A percentile compares a stretch with the other conserved stretches of the same genome.
phyloP scores from a whole-genome alignment of 73 alveolate species.

The Paramecium tetraurelia region DNA sequence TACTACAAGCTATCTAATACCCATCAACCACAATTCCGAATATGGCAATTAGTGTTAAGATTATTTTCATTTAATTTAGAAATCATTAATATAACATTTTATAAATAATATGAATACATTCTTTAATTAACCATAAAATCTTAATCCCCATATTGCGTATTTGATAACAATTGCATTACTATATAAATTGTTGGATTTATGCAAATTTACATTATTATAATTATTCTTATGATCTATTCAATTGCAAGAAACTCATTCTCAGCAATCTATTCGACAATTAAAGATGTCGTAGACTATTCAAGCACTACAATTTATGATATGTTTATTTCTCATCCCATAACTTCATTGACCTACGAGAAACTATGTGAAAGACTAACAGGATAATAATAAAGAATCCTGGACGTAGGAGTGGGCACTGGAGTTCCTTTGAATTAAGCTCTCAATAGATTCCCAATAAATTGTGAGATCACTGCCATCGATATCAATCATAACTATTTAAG shows the following conservation, averaged over 20 bases:
- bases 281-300: neutral
- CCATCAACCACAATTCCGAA: neutral
- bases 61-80: neutral
- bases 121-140: neutral
- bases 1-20: neutral
- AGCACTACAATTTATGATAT: constrained; percentile 1
- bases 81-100: neutral
- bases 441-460: neutral
- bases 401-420: constrained; percentile 44
- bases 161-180: neutral
- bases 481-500: neutral
- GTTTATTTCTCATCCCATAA: constrained; percentile 19
- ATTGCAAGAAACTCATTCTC: neutral
- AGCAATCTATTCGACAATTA: neutral
- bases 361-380: neutral
- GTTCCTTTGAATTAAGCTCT: neutral
- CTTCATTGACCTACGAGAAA: neutral
- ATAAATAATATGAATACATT: neutral
- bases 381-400: neutral
- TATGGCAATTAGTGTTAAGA: neutral
- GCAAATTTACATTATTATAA: neutral
- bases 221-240: neutral
- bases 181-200: neutral
- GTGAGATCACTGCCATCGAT: neutral
- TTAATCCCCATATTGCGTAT: neutral